Evolutionary conservation across 441 rosid genomes (phyloP), one percentile per base, ranked within the genome.

Genomic region (Biscutella laevigata): DNA sequence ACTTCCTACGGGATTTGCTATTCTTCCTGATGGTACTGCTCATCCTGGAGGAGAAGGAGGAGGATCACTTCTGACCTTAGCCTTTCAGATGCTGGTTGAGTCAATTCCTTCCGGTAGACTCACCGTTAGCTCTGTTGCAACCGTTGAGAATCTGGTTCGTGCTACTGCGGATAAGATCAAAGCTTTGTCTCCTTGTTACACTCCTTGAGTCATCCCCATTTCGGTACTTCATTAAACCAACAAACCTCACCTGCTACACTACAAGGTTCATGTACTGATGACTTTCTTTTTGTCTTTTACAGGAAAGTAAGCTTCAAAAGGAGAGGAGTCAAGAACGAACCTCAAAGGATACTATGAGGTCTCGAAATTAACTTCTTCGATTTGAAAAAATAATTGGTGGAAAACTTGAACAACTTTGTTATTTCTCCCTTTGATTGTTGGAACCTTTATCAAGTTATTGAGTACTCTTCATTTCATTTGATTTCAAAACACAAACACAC

Each of bases 11-110:
- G 97, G 99, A 25, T 94, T 94, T 43, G 97, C 99, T 6, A 83
- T 94, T 25, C 87, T 89, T 42, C 94, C 96, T 0, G 94, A 89
- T 24, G 97, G 97, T 20, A 81, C 81, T 0, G n/a, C n/a, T n/a
- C n/a, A n/a, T n/a, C 77, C 69, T 4, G 54, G 38, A 10, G 64
- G 60, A 21, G 62, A 42, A n/a, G n/a, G n/a, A 59, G 81, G 98
- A n/a, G 95, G 97, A 9, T 82, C 97, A 2, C 79, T 92, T 1
- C 69, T 92, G 15, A 92, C 99, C 0, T 97, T 92, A 6, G 95
- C 97, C 21, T 92, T 92, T 67, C 99, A 92, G 79, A 92, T 92
- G 26, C 61, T 92, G 36, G 99, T 92, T 4, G 99, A 92, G 70
- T 83, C 99, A 3, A 81, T 84, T 39, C 99, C 99, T 14, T 78